phyloP scores from a whole-genome alignment of 805 yeast species.

The Torulaspora maleeae region DNA sequence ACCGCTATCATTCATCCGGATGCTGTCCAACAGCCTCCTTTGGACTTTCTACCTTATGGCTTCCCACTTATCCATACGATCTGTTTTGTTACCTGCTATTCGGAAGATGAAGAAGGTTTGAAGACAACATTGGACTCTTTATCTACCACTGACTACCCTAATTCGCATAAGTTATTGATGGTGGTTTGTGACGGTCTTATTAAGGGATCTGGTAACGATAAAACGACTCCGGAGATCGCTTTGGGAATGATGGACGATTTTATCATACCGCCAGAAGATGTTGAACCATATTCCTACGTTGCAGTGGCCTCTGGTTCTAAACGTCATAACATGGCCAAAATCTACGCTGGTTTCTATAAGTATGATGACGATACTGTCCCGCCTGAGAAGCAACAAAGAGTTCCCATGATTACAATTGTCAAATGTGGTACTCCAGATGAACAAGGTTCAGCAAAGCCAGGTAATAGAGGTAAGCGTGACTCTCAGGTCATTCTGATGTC shows the following conservation, averaged over 20 bases:
- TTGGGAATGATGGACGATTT: constrained; percentile 82
- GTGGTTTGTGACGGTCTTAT: constrained; percentile 91
- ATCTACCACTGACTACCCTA: constrained; percentile 93
- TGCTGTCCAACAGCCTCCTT: constrained; percentile 87
- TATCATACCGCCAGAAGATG: constrained; percentile 65
- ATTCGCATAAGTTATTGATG: constrained; percentile 82
- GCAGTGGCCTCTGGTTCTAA: constrained; percentile 93
- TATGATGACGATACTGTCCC: constrained; percentile 76
- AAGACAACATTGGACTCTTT: constrained; percentile 87
- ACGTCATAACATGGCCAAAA: constrained; percentile 97
- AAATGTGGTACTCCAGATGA: constrained; percentile 88
- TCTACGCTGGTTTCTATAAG: constrained; percentile 88
- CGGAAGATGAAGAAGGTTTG: constrained; percentile 84
- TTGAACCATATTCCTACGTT: constrained; percentile 78
- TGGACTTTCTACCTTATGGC: constrained; percentile 79
- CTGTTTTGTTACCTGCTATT: constrained; percentile 85
- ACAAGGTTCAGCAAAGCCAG: constrained; percentile 67
- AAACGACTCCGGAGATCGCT: constrained; percentile 85
- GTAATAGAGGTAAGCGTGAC: constrained; percentile 95
- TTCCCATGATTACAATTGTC: constrained; percentile 72
- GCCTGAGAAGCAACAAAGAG: constrained; percentile 74
- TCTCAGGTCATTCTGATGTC: constrained; percentile 90
- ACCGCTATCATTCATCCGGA: constrained; percentile 65
- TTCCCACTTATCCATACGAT: constrained; percentile 72
- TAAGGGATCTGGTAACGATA: constrained; percentile 89